These are phyloP conservation scores for Brassica rapa DNA, from an alignment of 345 rosid genomes.

Conservation along the genomic window DNA sequence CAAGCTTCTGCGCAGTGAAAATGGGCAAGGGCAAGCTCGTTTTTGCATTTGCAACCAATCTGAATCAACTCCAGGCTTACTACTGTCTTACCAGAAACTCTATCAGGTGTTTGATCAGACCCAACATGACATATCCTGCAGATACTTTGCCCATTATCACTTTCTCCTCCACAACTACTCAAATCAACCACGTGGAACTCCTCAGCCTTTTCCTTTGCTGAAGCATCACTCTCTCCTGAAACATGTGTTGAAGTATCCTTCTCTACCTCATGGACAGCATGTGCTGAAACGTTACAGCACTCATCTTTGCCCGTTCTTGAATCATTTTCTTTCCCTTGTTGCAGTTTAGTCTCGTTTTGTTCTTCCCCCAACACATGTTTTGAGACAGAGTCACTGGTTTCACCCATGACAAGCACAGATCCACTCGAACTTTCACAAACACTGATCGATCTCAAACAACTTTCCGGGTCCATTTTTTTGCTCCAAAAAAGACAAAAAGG, in stretches of 20 bases:
- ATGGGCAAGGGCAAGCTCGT: constrained; percentile 85
- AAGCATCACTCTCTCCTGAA: constrained; percentile 31
- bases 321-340: constrained; percentile 9
- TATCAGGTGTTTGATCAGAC: constrained; percentile 47
- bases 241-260: background rate
- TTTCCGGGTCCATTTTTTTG: constrained; percentile 46
- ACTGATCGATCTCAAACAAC: constrained; percentile 27
- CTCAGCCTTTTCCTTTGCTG: constrained; percentile 42
- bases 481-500: background rate
- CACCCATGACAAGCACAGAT: constrained; percentile 34
- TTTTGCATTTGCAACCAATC: constrained; percentile 93
- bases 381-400: constrained; percentile 37
- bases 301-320: constrained; percentile 31
- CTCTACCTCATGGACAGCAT: constrained; percentile 2
- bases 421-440: constrained; percentile 37
- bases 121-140: constrained; percentile 90
- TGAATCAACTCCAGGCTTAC: constrained; percentile 52
- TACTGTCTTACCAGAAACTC: constrained; percentile 10
- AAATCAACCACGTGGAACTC: constrained; percentile 52
- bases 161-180: constrained; percentile 37
- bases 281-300: constrained; percentile 26
- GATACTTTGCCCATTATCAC: constrained; percentile 52
- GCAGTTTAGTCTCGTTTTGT: constrained; percentile 14
- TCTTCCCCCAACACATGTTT: constrained; percentile 21
- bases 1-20: constrained; percentile 83